phyloP scores from a whole-genome alignment of 1,139 yeast genomes.

The Yamadazyma friedrichii region DNA sequence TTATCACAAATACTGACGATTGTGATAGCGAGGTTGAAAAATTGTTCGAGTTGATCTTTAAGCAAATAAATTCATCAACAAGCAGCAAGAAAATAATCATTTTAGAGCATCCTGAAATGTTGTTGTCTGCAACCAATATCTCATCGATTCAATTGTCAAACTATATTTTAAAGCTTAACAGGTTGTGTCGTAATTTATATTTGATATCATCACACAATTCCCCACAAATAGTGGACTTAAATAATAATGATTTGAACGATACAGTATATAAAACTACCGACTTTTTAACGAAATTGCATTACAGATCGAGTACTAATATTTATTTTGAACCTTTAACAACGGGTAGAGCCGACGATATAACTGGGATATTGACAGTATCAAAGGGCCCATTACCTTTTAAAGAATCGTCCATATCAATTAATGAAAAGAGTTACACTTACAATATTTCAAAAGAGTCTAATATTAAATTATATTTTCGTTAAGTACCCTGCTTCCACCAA shows the following conservation, averaged over 20 bases:
- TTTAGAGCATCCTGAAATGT: conserved; percentile 50
- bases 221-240: conserved; percentile 36
- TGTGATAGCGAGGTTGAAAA: conserved; percentile 16
- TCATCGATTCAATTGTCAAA: conserved; percentile 32
- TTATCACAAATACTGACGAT: conserved; percentile 23
- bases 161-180: conserved; percentile 36
- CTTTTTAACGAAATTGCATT: conserved; percentile 47
- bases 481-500: conserved; percentile 8
- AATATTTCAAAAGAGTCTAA: conserved; percentile 56
- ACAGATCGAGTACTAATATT: conserved; percentile 50
- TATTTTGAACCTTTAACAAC: conserved; percentile 67
- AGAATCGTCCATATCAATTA: conserved; percentile 12
- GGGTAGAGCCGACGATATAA: conserved; percentile 80
- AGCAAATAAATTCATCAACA: conserved; percentile 10
- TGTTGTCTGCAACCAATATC: conserved; percentile 42
- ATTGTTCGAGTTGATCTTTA: conserved; percentile 24
- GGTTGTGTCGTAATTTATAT: conserved; percentile 31
- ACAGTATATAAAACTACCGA: conserved; percentile 41
- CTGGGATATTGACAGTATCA: conserved; percentile 65
- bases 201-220: conserved; percentile 37
- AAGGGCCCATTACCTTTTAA: conserved; percentile 46
- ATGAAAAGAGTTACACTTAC: conserved; percentile 67
- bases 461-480: conserved; percentile 46
- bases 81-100: conserved; percentile 29
- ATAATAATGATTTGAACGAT: conserved; percentile 25